Evolutionary conservation across 2,329 filamentous ascomycete genomes (phyloP), one percentile per base, ranked within the genome.

Genomic region (Fusarium anguioides): DNA sequence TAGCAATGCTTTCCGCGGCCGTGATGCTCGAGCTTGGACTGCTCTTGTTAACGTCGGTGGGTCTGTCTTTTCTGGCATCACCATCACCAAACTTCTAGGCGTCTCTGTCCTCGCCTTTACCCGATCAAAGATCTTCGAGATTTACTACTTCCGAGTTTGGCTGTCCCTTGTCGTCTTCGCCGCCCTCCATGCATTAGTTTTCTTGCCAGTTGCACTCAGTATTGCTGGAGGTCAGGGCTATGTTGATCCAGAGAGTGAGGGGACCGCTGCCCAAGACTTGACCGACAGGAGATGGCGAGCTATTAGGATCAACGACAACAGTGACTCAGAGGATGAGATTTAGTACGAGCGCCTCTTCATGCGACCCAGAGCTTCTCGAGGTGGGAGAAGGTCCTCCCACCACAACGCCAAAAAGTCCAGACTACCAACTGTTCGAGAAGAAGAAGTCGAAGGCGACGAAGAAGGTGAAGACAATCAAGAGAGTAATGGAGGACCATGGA

Each of bases 131-230:
- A 99, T 99, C 75, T 99, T 99, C 74, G 96, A 99, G 82, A 93
- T 99, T 58, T 99, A 99, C 81, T 99, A 99, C 80, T 99, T 99
- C 85, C 87, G 96, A 40, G 92, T 99, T 40, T 99, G 96, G 96
- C 82, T 97, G 18, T 91, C 94, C 8, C 86, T 99, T 53, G 94
- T 99, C 12, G 77, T 96, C 11, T 95, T 97, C 77, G 96, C 94
- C 4, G 93, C 93, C 9, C 85, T 90, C 11, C 96, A 99, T 77
- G 93, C 96, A 1, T 83, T 99, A 45, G 86, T 99, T 9, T 97
- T 98, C 77, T 81, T 99, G 72, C 96, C 96, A 0, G 96, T 98
- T 2, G 91, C 92, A 3, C 83, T 99, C 68, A 96, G 92, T 74
- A 83, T 97, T 47, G 85, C 92, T 48, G 96, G 96, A 18, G 96